These are phyloP conservation scores for Lentinus brumalis DNA, from an alignment of 768 basidiomycete genomes.

Conservation along the genomic window DNA sequence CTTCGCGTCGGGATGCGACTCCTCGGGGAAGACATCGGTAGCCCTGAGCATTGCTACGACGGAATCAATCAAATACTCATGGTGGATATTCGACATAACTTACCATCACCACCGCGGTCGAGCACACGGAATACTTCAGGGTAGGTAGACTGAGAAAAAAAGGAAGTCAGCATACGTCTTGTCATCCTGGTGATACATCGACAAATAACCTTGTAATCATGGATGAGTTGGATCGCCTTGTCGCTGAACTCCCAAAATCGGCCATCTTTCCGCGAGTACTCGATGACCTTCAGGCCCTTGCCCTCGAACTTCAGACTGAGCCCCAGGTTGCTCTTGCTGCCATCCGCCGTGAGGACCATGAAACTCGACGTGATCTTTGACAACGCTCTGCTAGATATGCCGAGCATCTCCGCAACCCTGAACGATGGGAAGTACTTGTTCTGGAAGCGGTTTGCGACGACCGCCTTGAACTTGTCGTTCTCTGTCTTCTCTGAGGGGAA, in stretches of 20 bases:
- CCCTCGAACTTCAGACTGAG: constrained; percentile 96
- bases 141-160: constrained; percentile 57
- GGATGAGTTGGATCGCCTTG: constrained; percentile 77
- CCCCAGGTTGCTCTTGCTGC: constrained; percentile 85
- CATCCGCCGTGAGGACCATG: constrained; percentile 79
- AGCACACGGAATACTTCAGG: constrained; percentile 81
- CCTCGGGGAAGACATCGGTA: constrained; percentile 54
- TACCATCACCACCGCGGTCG: constrained; percentile 74
- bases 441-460: constrained; percentile 54
- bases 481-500: constrained; percentile 84
- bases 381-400: constrained; percentile 75
- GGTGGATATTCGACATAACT: constrained; percentile 23
- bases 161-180: not conserved
- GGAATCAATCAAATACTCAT: not conserved
- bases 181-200: not conserved
- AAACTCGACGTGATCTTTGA: constrained; percentile 93
- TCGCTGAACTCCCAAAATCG: constrained; percentile 93
- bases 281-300: constrained; percentile 89
- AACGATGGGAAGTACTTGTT: constrained; percentile 78
- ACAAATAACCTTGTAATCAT: constrained; percentile 72
- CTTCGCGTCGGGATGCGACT: constrained; percentile 62
- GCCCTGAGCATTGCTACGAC: constrained; percentile 73
- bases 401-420: constrained; percentile 71
- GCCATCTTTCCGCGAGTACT: constrained; percentile 85
- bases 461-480: constrained; percentile 71